Evolutionary conservation across 768 basidiomycete species (phyloP).

Genomic region (Pleurotus cornucopiae): DNA sequence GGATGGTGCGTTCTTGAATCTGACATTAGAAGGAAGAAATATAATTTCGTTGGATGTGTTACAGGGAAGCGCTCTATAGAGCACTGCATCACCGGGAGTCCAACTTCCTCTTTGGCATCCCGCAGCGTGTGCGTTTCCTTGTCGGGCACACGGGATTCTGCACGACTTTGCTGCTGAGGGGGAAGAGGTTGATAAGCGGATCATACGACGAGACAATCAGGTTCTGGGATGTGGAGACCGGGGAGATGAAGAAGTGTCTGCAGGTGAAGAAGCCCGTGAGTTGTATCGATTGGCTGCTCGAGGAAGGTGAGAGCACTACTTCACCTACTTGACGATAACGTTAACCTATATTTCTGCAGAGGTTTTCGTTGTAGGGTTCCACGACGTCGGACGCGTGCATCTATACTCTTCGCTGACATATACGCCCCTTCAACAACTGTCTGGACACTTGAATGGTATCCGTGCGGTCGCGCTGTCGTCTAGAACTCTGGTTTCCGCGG

Average conservation of each 20-base stretch:
- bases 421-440: slow-evolving; percentile 77
- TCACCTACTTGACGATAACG: neutral
- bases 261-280: slow-evolving; percentile 88
- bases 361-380: slow-evolving; percentile 90
- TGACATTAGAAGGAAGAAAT: neutral
- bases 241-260: slow-evolving; percentile 66
- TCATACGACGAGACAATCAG: slow-evolving; percentile 91
- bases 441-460: slow-evolving; percentile 86
- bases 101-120: slow-evolving; percentile 73
- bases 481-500: slow-evolving; percentile 83
- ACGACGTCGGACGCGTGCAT: slow-evolving; percentile 89
- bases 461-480: slow-evolving; percentile 85
- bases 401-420: slow-evolving; percentile 85
- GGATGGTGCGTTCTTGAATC: slow-evolving; percentile 55
- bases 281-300: slow-evolving; percentile 81
- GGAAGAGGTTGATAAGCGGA: slow-evolving; percentile 81
- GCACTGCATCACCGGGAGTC: slow-evolving; percentile 81
- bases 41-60: neutral
- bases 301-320: slow-evolving; percentile 52
- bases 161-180: slow-evolving; percentile 73
- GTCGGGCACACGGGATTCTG: slow-evolving; percentile 86
- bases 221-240: slow-evolving; percentile 80
- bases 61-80: slow-evolving; percentile 62
- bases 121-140: slow-evolving; percentile 75
- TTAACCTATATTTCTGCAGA: slow-evolving; percentile 33